Base-by-base conservation (phyloP, 2,329 filamentous ascomycete genomes). In the Neoarthrinium moseri region DNA sequence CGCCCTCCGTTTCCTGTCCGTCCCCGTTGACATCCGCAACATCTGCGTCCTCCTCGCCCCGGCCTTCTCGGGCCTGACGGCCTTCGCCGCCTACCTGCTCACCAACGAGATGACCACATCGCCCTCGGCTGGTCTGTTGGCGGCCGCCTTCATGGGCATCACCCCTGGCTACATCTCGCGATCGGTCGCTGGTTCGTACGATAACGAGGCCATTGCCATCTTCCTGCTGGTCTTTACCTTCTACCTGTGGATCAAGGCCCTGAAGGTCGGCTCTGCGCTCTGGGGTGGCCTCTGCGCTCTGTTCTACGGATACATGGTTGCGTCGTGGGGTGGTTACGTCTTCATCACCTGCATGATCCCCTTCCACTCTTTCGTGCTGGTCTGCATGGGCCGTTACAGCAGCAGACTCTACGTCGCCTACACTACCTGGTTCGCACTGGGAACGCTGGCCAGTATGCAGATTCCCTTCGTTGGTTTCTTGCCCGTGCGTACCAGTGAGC, bases 281-380 rank as follows among this genome's bases (percentile, higher is more conserved):
- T 99, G 92, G 92, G 92, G 91, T 58, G 91, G 89, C 29, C 77
- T 96, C 52, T 94, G 91, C 58, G 94, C 94, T 34, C 78, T 99
- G 45, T 97, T 95, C 73, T 99, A 99, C 71, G 94, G 94, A 63
- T 99, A 99, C 83, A 99, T 99, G 94, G 94, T 99, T 54, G 94
- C 92, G 39, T 95, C 95, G 15, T 99, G 94, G 94, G 94, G 94
- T 78, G 94, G 94, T 64, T 99, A 99, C 69, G 94, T 96, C 61
- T 99, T 99, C 81, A 99, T 99, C 64, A 99, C 95, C 51, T 96
- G 95, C 67, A 74, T 99, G 70, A 84, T 99, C 49, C 94, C 94
- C 29, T 81, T 99, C 56, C 94, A 99, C 69, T 85, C 89, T 6
- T 91, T 99, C 59, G 90, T 96, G 37, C 78, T 99, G 56, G 86